These are phyloP conservation scores for Yarrowia alimentaria DNA, from an alignment of 805 yeast species.

Conservation along the genomic window DNA sequence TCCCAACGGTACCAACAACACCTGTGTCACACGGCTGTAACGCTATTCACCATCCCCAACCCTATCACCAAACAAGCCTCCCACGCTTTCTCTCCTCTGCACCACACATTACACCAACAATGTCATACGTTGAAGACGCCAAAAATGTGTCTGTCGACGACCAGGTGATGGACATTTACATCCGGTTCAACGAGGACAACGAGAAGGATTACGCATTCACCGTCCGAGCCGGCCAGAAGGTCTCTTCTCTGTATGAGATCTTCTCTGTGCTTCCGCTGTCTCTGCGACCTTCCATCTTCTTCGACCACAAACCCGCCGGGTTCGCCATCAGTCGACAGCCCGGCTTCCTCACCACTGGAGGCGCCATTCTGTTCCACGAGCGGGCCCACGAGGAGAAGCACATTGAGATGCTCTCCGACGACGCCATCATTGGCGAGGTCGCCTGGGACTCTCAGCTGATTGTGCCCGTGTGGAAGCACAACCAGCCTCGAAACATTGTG, in stretches of 20 bases:
- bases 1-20: too few species aligned
- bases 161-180: constrained; percentile 46
- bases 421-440: constrained; percentile 54
- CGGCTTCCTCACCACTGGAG: constrained; percentile 81
- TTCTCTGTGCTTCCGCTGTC: constrained; percentile 69
- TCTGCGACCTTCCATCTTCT: constrained; percentile 77
- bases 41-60: too few species aligned
- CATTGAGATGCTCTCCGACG: constrained; percentile 49
- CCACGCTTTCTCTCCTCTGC: too few species aligned
- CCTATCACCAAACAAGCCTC: background rate
- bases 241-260: constrained; percentile 58
- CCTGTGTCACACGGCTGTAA: too few species aligned
- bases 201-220: constrained; percentile 91
- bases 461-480: constrained; percentile 65
- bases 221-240: constrained; percentile 55
- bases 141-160: constrained; percentile 22
- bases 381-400: constrained; percentile 53
- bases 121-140: constrained; percentile 25
- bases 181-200: constrained; percentile 79
- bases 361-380: constrained; percentile 67
- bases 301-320: constrained; percentile 59
- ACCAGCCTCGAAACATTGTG: constrained; percentile 37
- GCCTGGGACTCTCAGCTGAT: constrained; percentile 91
- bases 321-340: constrained; percentile 64
- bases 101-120: background rate